These are phyloP conservation scores for Alternaria panax DNA, from an alignment of 2,329 filamentous ascomycete species.

Conservation along the genomic window DNA sequence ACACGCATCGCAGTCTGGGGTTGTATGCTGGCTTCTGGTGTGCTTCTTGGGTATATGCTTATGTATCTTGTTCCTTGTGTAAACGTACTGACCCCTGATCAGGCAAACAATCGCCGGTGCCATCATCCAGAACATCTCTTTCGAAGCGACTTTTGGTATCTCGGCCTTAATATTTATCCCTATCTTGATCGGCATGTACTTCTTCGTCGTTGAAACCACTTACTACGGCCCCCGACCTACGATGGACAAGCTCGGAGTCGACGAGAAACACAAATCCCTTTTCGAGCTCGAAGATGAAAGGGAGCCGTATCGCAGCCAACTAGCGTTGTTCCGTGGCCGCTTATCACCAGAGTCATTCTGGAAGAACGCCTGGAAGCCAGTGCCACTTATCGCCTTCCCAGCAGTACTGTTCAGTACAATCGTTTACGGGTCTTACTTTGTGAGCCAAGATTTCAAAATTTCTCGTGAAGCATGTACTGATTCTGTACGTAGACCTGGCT, in stretches of 20 bases:
- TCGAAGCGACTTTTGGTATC: conserved; percentile 54
- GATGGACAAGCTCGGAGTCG: conserved; percentile 24
- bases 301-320: conserved; percentile 32
- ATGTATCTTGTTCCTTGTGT: conserved; percentile 29
- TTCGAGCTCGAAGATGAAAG: conserved; percentile 27
- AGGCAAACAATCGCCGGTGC: conserved; percentile 56
- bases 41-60: conserved; percentile 50
- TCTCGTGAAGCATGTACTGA: not conserved
- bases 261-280: conserved; percentile 36
- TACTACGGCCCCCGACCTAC: conserved; percentile 39
- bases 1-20: conserved; percentile 80
- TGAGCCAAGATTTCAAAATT: not conserved
- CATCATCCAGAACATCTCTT: conserved; percentile 51
- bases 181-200: conserved; percentile 53
- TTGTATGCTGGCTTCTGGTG: conserved; percentile 45
- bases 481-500: conserved; percentile 66
- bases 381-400: conserved; percentile 83
- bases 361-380: conserved; percentile 60
- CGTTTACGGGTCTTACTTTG: conserved; percentile 84
- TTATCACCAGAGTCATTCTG: conserved; percentile 42
- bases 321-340: conserved; percentile 41
- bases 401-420: conserved; percentile 82
- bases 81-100: not conserved
- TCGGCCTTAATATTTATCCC: conserved; percentile 54
- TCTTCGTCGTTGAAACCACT: conserved; percentile 56